A percentile compares a stretch with the other conserved stretches of the same genome.
Conservation (phyloP, 106 monocot genomes). For the Dioscorea zingiberensis region DNA sequence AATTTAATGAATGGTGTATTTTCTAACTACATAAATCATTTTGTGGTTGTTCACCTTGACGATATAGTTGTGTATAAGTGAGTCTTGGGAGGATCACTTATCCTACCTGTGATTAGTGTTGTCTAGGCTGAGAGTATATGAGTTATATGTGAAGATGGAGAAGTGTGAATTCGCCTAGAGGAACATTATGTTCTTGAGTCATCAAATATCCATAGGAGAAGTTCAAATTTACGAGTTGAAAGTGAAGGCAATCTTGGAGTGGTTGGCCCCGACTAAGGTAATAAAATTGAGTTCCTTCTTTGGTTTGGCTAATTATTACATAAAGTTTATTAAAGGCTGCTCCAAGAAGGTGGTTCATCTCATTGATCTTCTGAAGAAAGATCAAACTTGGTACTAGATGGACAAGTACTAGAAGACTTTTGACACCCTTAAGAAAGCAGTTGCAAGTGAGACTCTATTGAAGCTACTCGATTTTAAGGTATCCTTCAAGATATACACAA, state of each 20-base stretch:
- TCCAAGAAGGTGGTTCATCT: neutral
- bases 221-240: neutral
- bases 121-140: neutral
- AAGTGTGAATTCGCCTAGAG: neutral
- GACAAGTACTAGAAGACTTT: too few species aligned
- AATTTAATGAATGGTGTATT: neutral
- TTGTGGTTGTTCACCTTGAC: too few species aligned
- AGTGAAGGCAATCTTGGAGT: neutral
- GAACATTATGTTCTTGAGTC: neutral
- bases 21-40: neutral
- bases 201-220: neutral
- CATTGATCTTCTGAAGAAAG: too few species aligned
- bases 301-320: neutral
- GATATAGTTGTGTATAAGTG: neutral
- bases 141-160: neutral
- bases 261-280: neutral
- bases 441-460: neutral
- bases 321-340: neutral
- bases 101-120: neutral
- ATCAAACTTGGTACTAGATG: neutral
- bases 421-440: neutral
- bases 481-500: neutral
- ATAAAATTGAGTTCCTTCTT: neutral
- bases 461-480: neutral
- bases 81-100: neutral